A percentile compares a stretch with the other conserved stretches of the same genome.
Conservation (phyloP, 1,139 yeast genomes). For the Geotrichum reessii region DNA sequence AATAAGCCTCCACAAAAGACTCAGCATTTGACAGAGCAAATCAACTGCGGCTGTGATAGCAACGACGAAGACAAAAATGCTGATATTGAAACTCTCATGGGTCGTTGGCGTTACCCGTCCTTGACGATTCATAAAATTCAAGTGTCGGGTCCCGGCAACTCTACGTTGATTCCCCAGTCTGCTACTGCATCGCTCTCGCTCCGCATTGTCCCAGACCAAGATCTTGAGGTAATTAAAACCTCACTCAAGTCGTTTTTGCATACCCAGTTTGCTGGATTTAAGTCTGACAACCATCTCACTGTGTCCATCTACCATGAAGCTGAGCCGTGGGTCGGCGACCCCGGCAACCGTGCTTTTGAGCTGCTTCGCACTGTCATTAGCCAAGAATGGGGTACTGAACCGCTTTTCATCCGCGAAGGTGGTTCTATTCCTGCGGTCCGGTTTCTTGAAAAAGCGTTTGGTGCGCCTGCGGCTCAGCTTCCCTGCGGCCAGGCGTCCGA, state of each 20-base stretch:
- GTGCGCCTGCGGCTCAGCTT: constrained; percentile 88
- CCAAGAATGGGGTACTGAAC: constrained; percentile 32
- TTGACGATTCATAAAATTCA: constrained; percentile 80
- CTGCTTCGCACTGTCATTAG: constrained; percentile 63
- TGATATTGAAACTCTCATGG: constrained; percentile 41
- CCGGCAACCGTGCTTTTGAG: constrained; percentile 63
- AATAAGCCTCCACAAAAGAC: neutral
- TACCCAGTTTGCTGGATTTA: constrained; percentile 43
- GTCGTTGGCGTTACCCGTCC: constrained; percentile 92
- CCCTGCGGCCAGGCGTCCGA: constrained; percentile 97
- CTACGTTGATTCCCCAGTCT: constrained; percentile 80
- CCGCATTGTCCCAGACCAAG: constrained; percentile 86
- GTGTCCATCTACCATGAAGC: constrained; percentile 72
- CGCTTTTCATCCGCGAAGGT: constrained; percentile 87
- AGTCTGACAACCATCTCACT: constrained; percentile 55
- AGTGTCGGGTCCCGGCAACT: constrained; percentile 86
- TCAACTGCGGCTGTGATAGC: neutral
- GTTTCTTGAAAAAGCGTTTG: constrained; percentile 70
- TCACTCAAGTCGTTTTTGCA: constrained; percentile 46
- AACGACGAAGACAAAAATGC: neutral
- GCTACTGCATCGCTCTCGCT: constrained; percentile 75
- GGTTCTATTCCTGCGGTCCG: constrained; percentile 92
- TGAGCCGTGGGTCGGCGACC: constrained; percentile 95
- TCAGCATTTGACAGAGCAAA: neutral
- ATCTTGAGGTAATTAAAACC: constrained; percentile 51